Conservation (phyloP, 1,139 yeast species). For the Suhomyces anneliseae region DNA sequence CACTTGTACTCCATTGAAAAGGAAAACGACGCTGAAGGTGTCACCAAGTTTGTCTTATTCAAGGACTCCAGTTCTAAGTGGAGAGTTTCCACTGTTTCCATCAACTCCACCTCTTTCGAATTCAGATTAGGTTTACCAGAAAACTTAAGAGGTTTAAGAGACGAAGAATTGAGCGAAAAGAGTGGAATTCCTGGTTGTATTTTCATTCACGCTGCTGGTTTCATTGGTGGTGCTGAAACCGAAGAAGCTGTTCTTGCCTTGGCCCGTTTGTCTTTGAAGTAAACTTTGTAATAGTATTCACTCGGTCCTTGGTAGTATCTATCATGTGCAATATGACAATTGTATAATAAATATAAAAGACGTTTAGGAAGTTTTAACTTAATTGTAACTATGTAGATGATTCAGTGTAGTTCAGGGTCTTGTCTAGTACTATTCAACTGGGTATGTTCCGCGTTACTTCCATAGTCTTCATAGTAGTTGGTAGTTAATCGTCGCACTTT, state of each 20-base stretch:
- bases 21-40: conserved; percentile 54
- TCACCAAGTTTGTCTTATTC: conserved; percentile 75
- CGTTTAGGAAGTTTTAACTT: too few species aligned
- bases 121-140: conserved; percentile 88
- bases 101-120: conserved; percentile 70
- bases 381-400: too few species aligned
- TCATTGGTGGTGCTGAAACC: conserved; percentile 91
- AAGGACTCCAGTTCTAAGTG: conserved; percentile 70
- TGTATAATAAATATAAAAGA: too few species aligned
- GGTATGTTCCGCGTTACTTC: too few species aligned
- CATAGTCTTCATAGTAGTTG: too few species aligned
- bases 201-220: conserved; percentile 95
- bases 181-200: conserved; percentile 84
- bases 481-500: too few species aligned
- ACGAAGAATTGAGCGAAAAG: conserved; percentile 68
- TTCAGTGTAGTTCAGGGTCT: too few species aligned
- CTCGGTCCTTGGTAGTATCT: background rate
- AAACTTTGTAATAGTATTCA: background rate
- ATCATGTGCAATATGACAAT: too few species aligned
- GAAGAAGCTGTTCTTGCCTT: conserved; percentile 74
- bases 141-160: conserved; percentile 92
- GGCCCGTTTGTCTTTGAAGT: conserved; percentile 47
- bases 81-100: conserved; percentile 91
- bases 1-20: conserved; percentile 77
- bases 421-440: too few species aligned